A percentile compares a stretch with the other conserved stretches of the same genome.
Evolutionary conservation across 192 early-diverging fungal genomes (phyloP).

Genomic region (Podila clonocystis): DNA sequence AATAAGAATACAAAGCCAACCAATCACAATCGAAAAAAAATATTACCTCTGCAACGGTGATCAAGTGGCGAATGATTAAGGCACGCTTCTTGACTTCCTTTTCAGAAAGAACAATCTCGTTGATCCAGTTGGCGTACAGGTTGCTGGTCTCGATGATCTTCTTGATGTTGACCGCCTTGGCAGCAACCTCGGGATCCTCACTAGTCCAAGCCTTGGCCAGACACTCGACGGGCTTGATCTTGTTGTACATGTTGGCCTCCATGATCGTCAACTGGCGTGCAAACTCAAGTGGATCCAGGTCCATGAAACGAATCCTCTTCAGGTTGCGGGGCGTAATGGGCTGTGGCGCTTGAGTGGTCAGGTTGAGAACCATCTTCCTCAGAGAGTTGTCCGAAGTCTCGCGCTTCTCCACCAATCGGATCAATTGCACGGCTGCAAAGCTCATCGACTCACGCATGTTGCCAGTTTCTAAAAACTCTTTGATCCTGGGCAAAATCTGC

Average conservation of each 20-base stretch:
- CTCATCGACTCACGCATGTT: slow-evolving; percentile 78
- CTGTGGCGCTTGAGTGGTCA: slow-evolving; percentile 69
- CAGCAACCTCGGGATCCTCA: slow-evolving; percentile 62
- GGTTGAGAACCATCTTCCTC: slow-evolving; percentile 69
- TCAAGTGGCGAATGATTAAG: slow-evolving; percentile 83
- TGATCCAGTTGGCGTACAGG: slow-evolving; percentile 82
- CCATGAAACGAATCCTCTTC: slow-evolving; percentile 81
- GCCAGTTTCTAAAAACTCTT: slow-evolving; percentile 74
- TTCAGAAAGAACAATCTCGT: slow-evolving; percentile 83
- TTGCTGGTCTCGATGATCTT: slow-evolving; percentile 88
- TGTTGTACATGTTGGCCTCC: slow-evolving; percentile 84
- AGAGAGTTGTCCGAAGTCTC: slow-evolving; percentile 67
- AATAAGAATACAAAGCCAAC: neutral
- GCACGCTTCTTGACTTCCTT: slow-evolving; percentile 84
- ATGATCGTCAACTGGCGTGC: slow-evolving; percentile 96
- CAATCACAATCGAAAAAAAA: neutral
- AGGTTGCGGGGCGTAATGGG: slow-evolving; percentile 88
- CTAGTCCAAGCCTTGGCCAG: slow-evolving; percentile 89
- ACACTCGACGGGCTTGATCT: slow-evolving; percentile 89
- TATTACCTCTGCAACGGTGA: slow-evolving; percentile 78
- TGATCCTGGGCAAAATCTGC: slow-evolving; percentile 72
- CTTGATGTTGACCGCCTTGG: slow-evolving; percentile 85
- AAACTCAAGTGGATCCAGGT: slow-evolving; percentile 92
- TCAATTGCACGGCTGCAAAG: slow-evolving; percentile 75
- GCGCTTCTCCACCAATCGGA: slow-evolving; percentile 83